These are phyloP conservation scores for Xylaria longipes DNA, from an alignment of 495 filamentous ascomycete species.

Conservation along the genomic window DNA sequence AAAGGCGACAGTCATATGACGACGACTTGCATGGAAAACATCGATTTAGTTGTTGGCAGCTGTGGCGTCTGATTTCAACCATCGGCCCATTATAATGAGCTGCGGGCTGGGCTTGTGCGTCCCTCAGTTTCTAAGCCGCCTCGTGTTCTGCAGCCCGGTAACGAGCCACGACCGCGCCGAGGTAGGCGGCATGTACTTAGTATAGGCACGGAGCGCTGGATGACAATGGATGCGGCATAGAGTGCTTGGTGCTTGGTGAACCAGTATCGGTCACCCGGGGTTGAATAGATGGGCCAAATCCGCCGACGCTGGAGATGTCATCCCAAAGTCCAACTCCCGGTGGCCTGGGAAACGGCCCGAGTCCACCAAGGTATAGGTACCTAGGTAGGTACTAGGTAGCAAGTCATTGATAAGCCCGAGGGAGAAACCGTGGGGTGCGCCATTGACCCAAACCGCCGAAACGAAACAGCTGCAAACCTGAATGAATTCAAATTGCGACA, in stretches of 20 bases:
- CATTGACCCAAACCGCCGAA: conserved; percentile 1
- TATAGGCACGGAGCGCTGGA: background rate
- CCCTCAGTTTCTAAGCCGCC: background rate
- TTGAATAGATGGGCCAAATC: background rate
- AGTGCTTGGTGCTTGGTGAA: background rate
- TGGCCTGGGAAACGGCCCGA: background rate
- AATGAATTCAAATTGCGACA: conserved; percentile 4
- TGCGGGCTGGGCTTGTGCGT: conserved; percentile 1
- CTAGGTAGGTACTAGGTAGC: background rate
- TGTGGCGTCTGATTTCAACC: background rate
- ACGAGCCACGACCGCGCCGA: background rate
- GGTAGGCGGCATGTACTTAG: background rate
- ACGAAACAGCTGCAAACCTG: background rate
- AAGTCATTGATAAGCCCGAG: background rate
- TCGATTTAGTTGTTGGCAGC: background rate
- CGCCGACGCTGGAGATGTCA: background rate
- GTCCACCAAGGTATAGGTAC: background rate
- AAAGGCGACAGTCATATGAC: background rate
- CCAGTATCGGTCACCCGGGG: background rate
- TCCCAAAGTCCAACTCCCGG: background rate
- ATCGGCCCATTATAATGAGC: background rate
- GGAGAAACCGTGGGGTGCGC: background rate
- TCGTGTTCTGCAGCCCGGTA: background rate
- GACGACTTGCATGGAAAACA: background rate
- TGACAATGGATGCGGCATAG: background rate